Evolutionary conservation across 208 protist species (phyloP), one percentile per base, ranked within the genome.

Genomic region (Lotmaria passim): DNA sequence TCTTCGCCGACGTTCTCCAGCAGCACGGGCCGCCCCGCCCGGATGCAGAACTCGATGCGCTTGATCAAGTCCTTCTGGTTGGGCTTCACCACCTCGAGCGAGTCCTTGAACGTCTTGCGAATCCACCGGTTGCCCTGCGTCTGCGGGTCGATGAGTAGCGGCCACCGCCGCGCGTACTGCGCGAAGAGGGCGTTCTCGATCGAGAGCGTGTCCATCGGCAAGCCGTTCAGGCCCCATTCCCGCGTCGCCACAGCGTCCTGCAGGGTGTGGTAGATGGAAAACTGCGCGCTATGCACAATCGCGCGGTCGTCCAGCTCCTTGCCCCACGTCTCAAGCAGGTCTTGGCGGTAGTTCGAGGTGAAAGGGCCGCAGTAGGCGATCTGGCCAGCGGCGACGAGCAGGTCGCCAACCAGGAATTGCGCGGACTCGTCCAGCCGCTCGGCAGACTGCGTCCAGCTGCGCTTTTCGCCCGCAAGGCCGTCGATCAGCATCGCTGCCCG

Each of bases 81-180:
- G 21, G 96, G 79, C 83, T 98, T 99, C 39, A 99, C 76, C 43
- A 99, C 89, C 68, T 99, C 95, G n/a, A 99, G 85, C 6, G 97
- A 77, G 41, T 98, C 95, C 60, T 90, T 86, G 82, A 98, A 98
- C 60, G 97, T 98, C 60, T 95, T 89, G 30, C 97, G 97, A 68
- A 99, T 98, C 98, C 98, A 99, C 66, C 97, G 96, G 86, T 98
- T 98, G 15, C 97, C 98, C 84, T 99, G 98, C 21, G 90, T 96
- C 83, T 99, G 98, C 8, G 98, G 98, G 77, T 99, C 98, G 73
- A 99, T 99, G 82, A 99, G 97, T 17, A 99, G 95, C 59, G 98
- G 98, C 98, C 98, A 99, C 26, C 98, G 89, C 10, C 96, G 83
- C 19, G 98, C 87, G 34, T 97, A 89, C 21, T 84, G 81, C 50